phyloP scores from a whole-genome alignment of 2,329 filamentous ascomycete species.

The Pseudogymnoascus sp. region DNA sequence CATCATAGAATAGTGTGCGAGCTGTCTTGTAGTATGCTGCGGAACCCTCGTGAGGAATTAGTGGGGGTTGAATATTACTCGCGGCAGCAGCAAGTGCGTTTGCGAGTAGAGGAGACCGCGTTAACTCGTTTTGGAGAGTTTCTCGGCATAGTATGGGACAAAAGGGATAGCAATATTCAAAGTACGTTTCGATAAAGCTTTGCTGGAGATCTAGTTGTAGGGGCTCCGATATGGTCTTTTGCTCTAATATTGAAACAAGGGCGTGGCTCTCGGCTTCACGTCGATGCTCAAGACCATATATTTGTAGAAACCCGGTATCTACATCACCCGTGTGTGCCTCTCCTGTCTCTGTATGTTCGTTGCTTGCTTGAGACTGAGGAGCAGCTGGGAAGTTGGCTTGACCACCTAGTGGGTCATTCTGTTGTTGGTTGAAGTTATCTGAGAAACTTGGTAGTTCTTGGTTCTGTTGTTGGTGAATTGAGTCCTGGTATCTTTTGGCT shows the following conservation, averaged over 20 bases:
- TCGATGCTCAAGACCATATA: constrained; percentile 16
- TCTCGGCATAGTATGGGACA: constrained; percentile 33
- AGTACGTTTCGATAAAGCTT: constrained; percentile 36
- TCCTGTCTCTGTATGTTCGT: neutral
- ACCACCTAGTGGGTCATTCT: neutral
- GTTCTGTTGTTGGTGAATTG: neutral
- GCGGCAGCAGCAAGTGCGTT: constrained; percentile 34
- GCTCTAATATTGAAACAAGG: constrained; percentile 20
- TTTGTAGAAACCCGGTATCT: neutral
- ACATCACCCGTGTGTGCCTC: constrained; percentile 2
- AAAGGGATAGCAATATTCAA: constrained; percentile 36
- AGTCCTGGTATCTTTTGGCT: neutral
- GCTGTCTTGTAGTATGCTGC: constrained; percentile 34
- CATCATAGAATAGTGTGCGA: constrained; percentile 33
- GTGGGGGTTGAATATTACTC: constrained; percentile 35
- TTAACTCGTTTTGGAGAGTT: constrained; percentile 26
- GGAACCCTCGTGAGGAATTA: constrained; percentile 33
- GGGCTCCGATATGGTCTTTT: constrained; percentile 12
- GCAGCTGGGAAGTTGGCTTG: neutral
- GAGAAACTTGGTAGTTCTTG: neutral
- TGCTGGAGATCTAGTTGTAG: constrained; percentile 28
- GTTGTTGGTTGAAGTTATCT: neutral
- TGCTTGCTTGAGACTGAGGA: neutral
- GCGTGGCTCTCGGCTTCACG: constrained; percentile 25
- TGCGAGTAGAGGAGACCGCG: constrained; percentile 29